These are phyloP conservation scores for Geosiphon pyriformis DNA, from an alignment of 192 early-diverging fungal species.

Conservation along the genomic window DNA sequence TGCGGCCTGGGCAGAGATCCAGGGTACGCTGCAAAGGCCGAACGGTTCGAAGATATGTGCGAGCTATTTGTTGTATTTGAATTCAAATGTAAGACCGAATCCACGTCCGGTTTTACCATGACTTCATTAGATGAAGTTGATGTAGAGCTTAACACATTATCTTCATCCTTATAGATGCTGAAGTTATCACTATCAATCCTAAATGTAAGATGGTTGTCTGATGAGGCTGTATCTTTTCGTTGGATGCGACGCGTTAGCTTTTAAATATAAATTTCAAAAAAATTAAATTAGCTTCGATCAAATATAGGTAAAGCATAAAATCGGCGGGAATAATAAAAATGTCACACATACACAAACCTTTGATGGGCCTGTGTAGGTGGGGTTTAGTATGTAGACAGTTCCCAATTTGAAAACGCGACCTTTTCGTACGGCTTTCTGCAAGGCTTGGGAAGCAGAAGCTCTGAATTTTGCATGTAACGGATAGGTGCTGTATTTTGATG, in stretches of 20 bases:
- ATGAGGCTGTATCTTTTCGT: not conserved
- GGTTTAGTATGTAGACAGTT: constrained; percentile 41
- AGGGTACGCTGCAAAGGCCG: not conserved
- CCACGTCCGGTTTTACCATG: not conserved
- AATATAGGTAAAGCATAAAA: not conserved
- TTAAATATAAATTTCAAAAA: not conserved
- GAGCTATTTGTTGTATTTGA: not conserved
- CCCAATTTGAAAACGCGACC: constrained; percentile 40
- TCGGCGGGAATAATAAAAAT: no score
- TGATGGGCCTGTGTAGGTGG: constrained; percentile 35
- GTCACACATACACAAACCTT: constrained; percentile 25
- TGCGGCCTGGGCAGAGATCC: not conserved
- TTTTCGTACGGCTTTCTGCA: constrained; percentile 46
- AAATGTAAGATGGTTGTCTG: no score
- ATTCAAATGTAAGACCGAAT: not conserved
- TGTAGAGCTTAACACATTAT: not conserved
- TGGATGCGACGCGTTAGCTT: not conserved
- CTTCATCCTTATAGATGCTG: no score
- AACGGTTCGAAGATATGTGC: no score
- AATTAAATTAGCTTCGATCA: not conserved
- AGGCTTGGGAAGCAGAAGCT: constrained; percentile 41
- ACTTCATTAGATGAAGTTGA: not conserved
- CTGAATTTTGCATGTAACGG: constrained; percentile 41
- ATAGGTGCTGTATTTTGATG: constrained; percentile 29
- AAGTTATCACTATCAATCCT: no score